These are phyloP conservation scores for Phytophthora constricta DNA, from an alignment of 352 stramenopile genomes.

Conservation along the genomic window DNA sequence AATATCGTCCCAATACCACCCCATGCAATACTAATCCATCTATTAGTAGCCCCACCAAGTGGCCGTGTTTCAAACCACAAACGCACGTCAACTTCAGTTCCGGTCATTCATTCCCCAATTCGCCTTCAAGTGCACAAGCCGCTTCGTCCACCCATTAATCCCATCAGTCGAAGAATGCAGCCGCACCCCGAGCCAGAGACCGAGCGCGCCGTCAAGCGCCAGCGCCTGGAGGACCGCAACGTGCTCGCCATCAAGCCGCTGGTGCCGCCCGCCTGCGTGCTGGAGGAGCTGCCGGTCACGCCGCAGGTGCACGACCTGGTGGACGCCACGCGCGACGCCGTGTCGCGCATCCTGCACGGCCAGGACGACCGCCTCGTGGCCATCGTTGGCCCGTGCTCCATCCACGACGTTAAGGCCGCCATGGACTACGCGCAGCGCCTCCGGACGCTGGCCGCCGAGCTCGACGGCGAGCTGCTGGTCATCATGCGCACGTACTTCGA, in stretches of 20 bases:
- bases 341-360: slow-evolving; percentile 69
- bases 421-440: slow-evolving; percentile 78
- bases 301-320: slow-evolving; percentile 73
- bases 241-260: slow-evolving; percentile 76
- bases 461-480: slow-evolving; percentile 71
- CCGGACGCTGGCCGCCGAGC: slow-evolving; percentile 58
- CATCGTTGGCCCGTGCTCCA: slow-evolving; percentile 83
- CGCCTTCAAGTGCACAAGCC: slow-evolving; percentile 1
- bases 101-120: slow-evolving; percentile 49
- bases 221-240: slow-evolving; percentile 74
- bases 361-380: slow-evolving; percentile 77
- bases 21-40: too few relatives aligned
- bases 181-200: slow-evolving; percentile 34
- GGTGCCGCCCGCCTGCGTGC: slow-evolving; percentile 68
- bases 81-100: slow-evolving; percentile 23
- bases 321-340: slow-evolving; percentile 50
- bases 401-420: slow-evolving; percentile 79
- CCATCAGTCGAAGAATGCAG: slow-evolving; percentile 39
- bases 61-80: too few relatives aligned
- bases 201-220: slow-evolving; percentile 60
- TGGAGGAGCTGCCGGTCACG: slow-evolving; percentile 80
- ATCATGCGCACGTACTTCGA: slow-evolving; percentile 92
- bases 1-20: too few relatives aligned
- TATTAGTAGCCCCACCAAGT: too few relatives aligned
- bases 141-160: too few relatives aligned